Base-by-base conservation (phyloP, 495 filamentous ascomycete genomes). In the Lasiosphaeris hirsuta region DNA sequence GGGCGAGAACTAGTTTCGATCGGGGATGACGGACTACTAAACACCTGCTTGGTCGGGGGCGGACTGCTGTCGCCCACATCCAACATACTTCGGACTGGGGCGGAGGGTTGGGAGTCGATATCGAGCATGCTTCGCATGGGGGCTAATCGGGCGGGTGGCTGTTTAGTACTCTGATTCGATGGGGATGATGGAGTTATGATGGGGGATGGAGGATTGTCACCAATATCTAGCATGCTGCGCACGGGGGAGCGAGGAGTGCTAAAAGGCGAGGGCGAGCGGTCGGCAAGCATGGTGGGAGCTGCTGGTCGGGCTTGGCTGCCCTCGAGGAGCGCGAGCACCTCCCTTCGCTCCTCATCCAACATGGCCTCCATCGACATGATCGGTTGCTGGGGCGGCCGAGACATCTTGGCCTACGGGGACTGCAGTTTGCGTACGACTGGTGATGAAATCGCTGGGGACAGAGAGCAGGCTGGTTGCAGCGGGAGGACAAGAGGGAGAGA, bases 341-440 rank as follows among this genome's bases (percentile, higher is more conserved):
- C 88, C 56, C 77, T 78, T 44, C 85, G 79, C 74, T 91, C 88
- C 71, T 90, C 84, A 64, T 90, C 86, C 44, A 89, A 76, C 51
- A 84, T 82, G 18, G 83, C 77, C 75, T 90, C 86, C 56, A 89
- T 80, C 59, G 88, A 89, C 86, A 80, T 80, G 10, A n/a, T n/a
- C n/a, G 67, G 42, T 33, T 63, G 66, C 30, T 66, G 63, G 7
- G 23, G 23, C 23, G 23, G 23, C 23, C 56, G 55, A 30, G 69
- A 57, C 69, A 71, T 71, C 23, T 30, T 30, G 23, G 23, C 2
- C 23, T 30, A 30, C 23, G 23, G 23, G 2, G 23, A 5, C 23
- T 30, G 23, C 23, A 5, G 23, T 30, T 30, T 30, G 23, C 23
- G 23, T 30, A 5, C 23, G 23, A 5, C 23, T 30, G 2, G 23